phyloP scores from a whole-genome alignment of 768 basidiomycete genomes.

The Coprinopsis strossmayeri region DNA sequence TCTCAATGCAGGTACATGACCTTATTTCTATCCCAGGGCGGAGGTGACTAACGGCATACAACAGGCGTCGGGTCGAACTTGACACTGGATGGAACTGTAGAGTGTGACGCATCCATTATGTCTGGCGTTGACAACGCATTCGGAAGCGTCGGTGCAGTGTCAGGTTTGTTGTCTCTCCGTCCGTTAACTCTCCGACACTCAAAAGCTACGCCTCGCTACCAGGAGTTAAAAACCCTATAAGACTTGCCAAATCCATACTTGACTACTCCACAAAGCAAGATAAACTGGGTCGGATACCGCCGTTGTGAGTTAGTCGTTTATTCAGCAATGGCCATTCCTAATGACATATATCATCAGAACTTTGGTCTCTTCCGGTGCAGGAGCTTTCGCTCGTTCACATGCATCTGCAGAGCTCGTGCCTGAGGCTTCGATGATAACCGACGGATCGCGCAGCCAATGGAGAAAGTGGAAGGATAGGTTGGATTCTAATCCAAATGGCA shows the following conservation, averaged over 20 bases:
- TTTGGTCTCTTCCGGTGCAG: slow-evolving; percentile 58
- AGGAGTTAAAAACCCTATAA: slow-evolving; percentile 71
- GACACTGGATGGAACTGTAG: slow-evolving; percentile 65
- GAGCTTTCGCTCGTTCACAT: slow-evolving; percentile 37
- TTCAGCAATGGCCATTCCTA: too few species aligned
- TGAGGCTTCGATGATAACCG: slow-evolving; percentile 41
- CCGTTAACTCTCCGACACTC: not conserved
- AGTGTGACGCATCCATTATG: slow-evolving; percentile 81
- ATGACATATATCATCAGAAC: slow-evolving; percentile 30
- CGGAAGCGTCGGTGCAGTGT: slow-evolving; percentile 68
- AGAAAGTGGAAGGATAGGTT: slow-evolving; percentile 42
- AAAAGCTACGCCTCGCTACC: not conserved
- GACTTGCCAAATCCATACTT: slow-evolving; percentile 50
- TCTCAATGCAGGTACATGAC: slow-evolving; percentile 69
- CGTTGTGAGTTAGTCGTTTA: too few species aligned
- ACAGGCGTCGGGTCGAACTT: slow-evolving; percentile 75
- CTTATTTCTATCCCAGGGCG: too few species aligned
- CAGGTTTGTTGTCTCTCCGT: slow-evolving; percentile 34
- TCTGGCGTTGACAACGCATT: slow-evolving; percentile 34
- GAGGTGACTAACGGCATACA: too few species aligned
- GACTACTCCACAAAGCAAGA: slow-evolving; percentile 42
- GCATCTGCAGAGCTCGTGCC: slow-evolving; percentile 26
- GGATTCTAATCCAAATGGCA: not conserved
- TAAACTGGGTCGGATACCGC: slow-evolving; percentile 59
- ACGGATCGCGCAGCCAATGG: slow-evolving; percentile 50